Conservation (phyloP, 352 stramenopile species). For the Achlya hypogyna region DNA sequence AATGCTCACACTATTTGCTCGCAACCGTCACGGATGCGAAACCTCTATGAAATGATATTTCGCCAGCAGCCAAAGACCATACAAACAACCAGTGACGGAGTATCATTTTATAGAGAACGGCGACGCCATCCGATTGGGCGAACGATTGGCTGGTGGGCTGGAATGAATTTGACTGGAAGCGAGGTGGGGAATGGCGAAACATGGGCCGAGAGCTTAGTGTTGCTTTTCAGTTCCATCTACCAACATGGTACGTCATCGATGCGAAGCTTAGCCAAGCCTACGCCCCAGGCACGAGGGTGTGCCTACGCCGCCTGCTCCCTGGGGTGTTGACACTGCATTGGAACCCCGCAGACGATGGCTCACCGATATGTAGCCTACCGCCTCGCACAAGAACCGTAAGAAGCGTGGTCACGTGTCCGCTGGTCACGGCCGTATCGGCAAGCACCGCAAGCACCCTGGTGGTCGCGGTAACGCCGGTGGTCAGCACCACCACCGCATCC, state of each 20-base stretch:
- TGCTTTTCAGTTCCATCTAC: conserved; percentile 22
- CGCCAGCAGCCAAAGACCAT: too few species aligned
- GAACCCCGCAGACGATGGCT: neutral
- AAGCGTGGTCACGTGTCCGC: conserved; percentile 99
- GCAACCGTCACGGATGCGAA: too few species aligned
- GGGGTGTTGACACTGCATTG: neutral
- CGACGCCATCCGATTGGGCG: conserved; percentile 2
- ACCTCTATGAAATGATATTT: too few species aligned
- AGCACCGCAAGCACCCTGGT: conserved; percentile 99
- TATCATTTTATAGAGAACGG: conserved; percentile 2
- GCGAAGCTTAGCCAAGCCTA: neutral
- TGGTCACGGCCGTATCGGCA: conserved; percentile 99
- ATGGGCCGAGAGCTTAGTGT: conserved; percentile 6
- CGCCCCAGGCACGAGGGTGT: neutral
- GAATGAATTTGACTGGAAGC: neutral
- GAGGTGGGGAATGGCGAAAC: neutral
- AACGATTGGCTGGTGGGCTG: conserved; percentile 10
- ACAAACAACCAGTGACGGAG: too few species aligned
- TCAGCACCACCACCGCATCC: conserved; percentile 99
- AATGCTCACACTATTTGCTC: too few species aligned
- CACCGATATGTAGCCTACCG: conserved; percentile 41
- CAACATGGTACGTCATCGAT: conserved; percentile 14
- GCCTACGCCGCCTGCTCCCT: neutral
- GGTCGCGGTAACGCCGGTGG: conserved; percentile 99
- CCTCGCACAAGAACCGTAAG: conserved; percentile 96